Base-by-base conservation (phyloP, 768 basidiomycete genomes). In the Trametes sanguinea region DNA sequence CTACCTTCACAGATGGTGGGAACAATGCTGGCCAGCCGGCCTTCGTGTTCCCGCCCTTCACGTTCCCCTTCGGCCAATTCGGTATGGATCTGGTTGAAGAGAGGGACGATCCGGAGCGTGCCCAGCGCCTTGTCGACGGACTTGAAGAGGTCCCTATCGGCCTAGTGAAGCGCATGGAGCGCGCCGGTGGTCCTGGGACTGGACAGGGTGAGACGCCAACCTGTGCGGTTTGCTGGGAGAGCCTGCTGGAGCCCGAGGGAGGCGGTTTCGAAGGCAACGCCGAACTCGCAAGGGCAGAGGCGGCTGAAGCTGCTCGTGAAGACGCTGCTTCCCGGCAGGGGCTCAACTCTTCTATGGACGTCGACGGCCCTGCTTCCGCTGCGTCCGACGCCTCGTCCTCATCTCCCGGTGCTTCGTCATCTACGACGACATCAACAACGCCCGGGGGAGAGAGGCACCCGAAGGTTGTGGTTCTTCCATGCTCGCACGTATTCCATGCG, bases 171-270 rank as follows among this genome's bases (percentile, higher is more conserved):
- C 76, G 90, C 42, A 73, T 92, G 58, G 85, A 89, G 68, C 78
- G 83, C 54, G 79, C 80, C 4, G 75, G 76, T 1, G 76, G 77
- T 29, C 62, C 69, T 45, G 67, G 64, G 37, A 61, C 62, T 13
- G 51, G 54, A 8, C 65, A 60, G n/a, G 63, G 75, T 2, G 69
- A 71, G 35, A 73, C 75, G 9, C 80, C 83, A 13, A 76, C 75
- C 10, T 92, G 90, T 69, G 88, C 90, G 2, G 83, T 92, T 47
- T 92, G 90, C 70, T 91, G 88, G 88, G 90, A 92, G 66, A 76
- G 76, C 35, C 68, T 91, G 17, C 72, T 92, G 55, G 79, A 82
- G 48, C 67, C 66, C 66, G 77, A 68, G 77, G 82, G 60, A 71
- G 83, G 74, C 40, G 70, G 68, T 7, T 76, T 65, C 66, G 70